A percentile compares a stretch with the other conserved stretches of the same genome.
Evolutionary conservation across 1,139 yeast genomes (phyloP).

Genomic region (Kurtzmaniella quercitrusa): DNA sequence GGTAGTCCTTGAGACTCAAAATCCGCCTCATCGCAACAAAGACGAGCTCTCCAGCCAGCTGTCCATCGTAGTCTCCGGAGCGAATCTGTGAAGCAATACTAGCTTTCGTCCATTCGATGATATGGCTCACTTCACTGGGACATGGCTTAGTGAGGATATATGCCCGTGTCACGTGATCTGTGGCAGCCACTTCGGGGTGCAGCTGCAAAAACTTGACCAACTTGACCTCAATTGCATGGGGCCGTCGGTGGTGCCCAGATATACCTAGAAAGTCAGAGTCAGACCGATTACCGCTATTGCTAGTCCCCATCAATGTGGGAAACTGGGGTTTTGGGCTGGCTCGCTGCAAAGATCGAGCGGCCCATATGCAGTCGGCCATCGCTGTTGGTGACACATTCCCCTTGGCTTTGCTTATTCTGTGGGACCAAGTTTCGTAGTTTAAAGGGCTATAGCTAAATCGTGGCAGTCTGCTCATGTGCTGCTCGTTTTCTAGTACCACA

Average conservation of each 20-base stretch:
- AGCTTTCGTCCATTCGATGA: slow-evolving; percentile 3
- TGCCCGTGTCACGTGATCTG: slow-evolving; percentile 11
- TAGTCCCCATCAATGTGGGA: background rate
- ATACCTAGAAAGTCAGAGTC: slow-evolving; percentile 12
- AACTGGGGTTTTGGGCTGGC: background rate
- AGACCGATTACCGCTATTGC: background rate
- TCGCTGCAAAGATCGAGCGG: slow-evolving; percentile 14
- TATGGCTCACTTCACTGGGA: slow-evolving; percentile 11
- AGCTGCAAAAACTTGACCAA: slow-evolving; percentile 13
- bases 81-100: background rate
- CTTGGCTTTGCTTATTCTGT: slow-evolving; percentile 12
- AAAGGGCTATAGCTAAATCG: slow-evolving; percentile 20
- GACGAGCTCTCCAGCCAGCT: background rate
- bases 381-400: slow-evolving; percentile 6
- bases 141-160: slow-evolving; percentile 21
- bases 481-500: background rate
- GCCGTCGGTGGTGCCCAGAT: slow-evolving; percentile 9
- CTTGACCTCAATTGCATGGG: slow-evolving; percentile 15
- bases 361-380: slow-evolving; percentile 21
- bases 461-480: background rate
- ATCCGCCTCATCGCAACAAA: slow-evolving; percentile 10
- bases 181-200: slow-evolving; percentile 8
- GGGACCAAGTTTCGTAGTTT: slow-evolving; percentile 23
- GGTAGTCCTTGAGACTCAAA: slow-evolving; percentile 30
- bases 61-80: background rate